Base-by-base conservation (phyloP, 768 basidiomycete species). In the Tricholoma terreum region DNA sequence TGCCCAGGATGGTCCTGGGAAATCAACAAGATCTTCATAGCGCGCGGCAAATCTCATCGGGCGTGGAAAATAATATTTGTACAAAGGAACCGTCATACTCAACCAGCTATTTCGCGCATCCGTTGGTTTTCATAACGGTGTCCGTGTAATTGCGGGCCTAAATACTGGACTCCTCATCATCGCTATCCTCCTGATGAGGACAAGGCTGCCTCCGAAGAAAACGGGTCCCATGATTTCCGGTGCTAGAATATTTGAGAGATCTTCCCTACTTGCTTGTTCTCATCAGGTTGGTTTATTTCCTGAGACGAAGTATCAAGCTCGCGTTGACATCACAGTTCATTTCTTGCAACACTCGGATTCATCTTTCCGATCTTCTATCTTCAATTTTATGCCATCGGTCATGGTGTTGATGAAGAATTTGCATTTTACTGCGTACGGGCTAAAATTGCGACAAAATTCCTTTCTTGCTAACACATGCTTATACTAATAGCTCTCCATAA, bases 391-490 rank as follows among this genome's bases (percentile, higher is more conserved):
- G 75, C 84, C 0, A 70, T 80, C 19, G 68, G 73, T 34, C 79
- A 81, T 54, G 77, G 78, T 1, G 70, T 82, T 35, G 65, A 71
- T 15, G 65, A 75, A 3, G 69, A 66, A 17, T 71, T 85, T 6
- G 79, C 84, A 0, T 85, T 86, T 58, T 85, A 84, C 58, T 77
- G 79, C 30, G 85, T 84, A 46, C n/a, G n/a, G n/a, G n/a, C n/a
- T n/a, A n/a, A n/a, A n/a, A n/a, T n/a, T n/a, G n/a, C n/a, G n/a
- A n/a, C 11, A 15, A 58, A 30, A 69, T 56, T 14, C 27, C 6
- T 45, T 17, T 53, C 52, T 34, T 6, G 59, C 52, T 15, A 40
- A 55, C 64, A 7, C 19, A 40, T 62, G 24, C 38, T n/a, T n/a
- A n/a, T n/a, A n/a, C n/a, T n/a, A n/a, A 27, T 50, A 84, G 78